Evolutionary conservation across 2,329 filamentous ascomycete genomes (phyloP).

Genomic region (Domatiomyces globalis): DNA sequence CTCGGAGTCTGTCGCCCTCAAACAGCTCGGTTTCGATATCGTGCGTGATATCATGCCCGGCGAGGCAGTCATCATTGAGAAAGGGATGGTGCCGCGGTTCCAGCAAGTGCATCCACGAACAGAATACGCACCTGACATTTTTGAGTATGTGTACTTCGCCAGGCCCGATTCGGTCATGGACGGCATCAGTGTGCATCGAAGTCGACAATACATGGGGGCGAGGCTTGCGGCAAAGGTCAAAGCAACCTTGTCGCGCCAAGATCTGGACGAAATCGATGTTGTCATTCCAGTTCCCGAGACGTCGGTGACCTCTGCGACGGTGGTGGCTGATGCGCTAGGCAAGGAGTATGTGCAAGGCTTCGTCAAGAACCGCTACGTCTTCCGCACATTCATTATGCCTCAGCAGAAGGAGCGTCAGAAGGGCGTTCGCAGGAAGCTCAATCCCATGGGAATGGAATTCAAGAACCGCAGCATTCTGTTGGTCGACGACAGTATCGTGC

Average conservation of each 20-base stretch:
- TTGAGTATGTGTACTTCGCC: slow-evolving; percentile 80
- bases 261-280: slow-evolving; percentile 59
- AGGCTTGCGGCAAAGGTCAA: slow-evolving; percentile 63
- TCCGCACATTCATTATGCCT: slow-evolving; percentile 77
- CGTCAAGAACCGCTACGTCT: slow-evolving; percentile 80
- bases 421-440: slow-evolving; percentile 78
- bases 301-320: slow-evolving; percentile 64
- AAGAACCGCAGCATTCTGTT: slow-evolving; percentile 63
- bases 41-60: slow-evolving; percentile 68
- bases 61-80: slow-evolving; percentile 71
- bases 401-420: slow-evolving; percentile 69
- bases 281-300: slow-evolving; percentile 79
- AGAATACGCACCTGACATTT: slow-evolving; percentile 70
- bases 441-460: slow-evolving; percentile 75
- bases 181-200: slow-evolving; percentile 73
- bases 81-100: slow-evolving; percentile 60
- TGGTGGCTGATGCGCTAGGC: slow-evolving; percentile 57
- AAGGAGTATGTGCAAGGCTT: slow-evolving; percentile 72
- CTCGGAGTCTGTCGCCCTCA: slow-evolving; percentile 72
- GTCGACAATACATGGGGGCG: slow-evolving; percentile 73
- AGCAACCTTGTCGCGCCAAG: slow-evolving; percentile 51
- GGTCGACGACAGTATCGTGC: slow-evolving; percentile 81
- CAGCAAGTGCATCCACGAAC: slow-evolving; percentile 55
- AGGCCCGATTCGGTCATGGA: slow-evolving; percentile 72
- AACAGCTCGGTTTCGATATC: slow-evolving; percentile 64